phyloP scores from a whole-genome alignment of 2,329 filamentous ascomycete genomes.

The Pseudocercospora crystallina region DNA sequence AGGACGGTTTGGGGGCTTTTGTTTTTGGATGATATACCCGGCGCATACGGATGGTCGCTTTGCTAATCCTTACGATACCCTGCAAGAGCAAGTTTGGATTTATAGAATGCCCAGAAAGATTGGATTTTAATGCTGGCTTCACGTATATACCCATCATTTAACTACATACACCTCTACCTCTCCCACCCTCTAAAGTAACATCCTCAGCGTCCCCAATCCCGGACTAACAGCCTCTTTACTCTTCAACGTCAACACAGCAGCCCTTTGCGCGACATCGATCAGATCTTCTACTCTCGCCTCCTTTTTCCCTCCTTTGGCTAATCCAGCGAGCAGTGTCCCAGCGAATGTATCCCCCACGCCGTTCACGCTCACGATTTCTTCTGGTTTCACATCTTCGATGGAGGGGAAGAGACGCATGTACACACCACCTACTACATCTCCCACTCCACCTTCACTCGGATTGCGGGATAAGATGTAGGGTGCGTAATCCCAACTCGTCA shows the following conservation, averaged over 20 bases:
- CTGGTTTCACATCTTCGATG: constrained; percentile 57
- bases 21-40: too few species aligned
- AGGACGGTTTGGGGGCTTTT: too few species aligned
- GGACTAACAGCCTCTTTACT: constrained; percentile 71
- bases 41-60: too few species aligned
- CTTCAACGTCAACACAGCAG: constrained; percentile 74
- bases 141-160: neutral
- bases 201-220: constrained; percentile 49
- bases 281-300: constrained; percentile 59
- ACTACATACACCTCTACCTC: neutral
- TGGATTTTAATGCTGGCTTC: too few species aligned
- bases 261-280: constrained; percentile 77
- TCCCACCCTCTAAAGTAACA: constrained; percentile 18
- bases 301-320: constrained; percentile 54
- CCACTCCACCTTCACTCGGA: constrained; percentile 50
- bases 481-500: constrained; percentile 62
- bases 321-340: constrained; percentile 76
- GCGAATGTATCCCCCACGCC: constrained; percentile 92
- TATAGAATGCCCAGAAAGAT: too few species aligned
- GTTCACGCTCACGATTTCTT: constrained; percentile 83
- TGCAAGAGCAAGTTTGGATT: too few species aligned
- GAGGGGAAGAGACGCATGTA: constrained; percentile 76
- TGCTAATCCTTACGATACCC: too few species aligned
- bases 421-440: constrained; percentile 66
- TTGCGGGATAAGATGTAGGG: constrained; percentile 71